Evolutionary conservation across 1,284 basidiomycete genomes (phyloP).

Genomic region (Puccinia sorghi): DNA sequence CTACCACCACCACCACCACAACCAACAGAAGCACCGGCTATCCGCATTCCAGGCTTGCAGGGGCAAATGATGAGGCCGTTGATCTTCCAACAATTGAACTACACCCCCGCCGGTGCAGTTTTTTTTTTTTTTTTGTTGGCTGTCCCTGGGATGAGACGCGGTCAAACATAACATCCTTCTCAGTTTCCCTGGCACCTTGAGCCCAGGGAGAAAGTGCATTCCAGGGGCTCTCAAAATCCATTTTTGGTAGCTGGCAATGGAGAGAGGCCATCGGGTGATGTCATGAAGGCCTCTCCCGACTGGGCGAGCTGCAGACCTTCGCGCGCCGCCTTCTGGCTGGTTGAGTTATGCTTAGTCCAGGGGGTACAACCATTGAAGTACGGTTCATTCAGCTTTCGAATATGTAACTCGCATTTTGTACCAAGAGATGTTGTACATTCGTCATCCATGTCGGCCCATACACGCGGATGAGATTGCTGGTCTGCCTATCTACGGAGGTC

Average conservation of each 20-base stretch:
- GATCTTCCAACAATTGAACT: constrained; percentile 5
- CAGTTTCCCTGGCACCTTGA: background rate
- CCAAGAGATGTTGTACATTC: background rate
- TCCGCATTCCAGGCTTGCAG: constrained; percentile 7
- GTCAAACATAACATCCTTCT: background rate
- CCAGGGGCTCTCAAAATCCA: background rate
- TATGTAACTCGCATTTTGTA: background rate
- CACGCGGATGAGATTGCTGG: background rate
- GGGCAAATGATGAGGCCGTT: background rate
- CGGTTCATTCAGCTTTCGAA: background rate
- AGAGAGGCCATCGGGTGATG: background rate
- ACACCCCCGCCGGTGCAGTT: background rate
- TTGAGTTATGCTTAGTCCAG: background rate
- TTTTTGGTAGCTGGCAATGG: background rate
- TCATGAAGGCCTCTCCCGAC: background rate
- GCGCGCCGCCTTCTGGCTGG: background rate
- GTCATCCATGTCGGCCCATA: background rate
- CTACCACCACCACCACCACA: background rate
- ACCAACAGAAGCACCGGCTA: constrained; percentile 1
- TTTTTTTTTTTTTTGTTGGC: background rate
- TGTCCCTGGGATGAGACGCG: background rate
- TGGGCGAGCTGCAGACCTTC: constrained; percentile 1
- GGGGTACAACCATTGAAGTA: background rate
- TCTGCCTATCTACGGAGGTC: background rate
- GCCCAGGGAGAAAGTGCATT: background rate